Conservation (phyloP, 768 basidiomycete genomes). For the Phanerodontia chrysosporium region DNA sequence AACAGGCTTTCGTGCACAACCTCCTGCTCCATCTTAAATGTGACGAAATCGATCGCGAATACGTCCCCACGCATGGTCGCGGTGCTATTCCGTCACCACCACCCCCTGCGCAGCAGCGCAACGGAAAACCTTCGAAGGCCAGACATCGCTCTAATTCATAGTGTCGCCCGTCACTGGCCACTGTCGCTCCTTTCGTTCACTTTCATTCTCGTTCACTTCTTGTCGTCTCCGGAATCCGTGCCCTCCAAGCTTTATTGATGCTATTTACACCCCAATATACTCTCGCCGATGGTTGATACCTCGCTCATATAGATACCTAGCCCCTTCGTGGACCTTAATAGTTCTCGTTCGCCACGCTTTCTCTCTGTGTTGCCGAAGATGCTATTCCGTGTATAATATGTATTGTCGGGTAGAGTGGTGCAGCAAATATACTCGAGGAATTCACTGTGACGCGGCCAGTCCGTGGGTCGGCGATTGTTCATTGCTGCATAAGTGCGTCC, state of each 20-base stretch:
- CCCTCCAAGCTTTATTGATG: not conserved
- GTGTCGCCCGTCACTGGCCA: not conserved
- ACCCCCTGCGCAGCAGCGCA: slow-evolving; percentile 37
- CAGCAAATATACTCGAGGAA: not conserved
- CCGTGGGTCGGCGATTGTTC: no score
- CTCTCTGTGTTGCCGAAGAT: not conserved
- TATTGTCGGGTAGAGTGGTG: not conserved
- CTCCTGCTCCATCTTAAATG: slow-evolving; percentile 78
- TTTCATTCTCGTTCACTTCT: not conserved
- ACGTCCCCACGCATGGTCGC: slow-evolving; percentile 74
- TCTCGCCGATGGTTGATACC: not conserved
- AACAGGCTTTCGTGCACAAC: slow-evolving; percentile 85
- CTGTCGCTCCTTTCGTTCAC: not conserved
- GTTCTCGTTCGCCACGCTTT: not conserved
- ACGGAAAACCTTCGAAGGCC: slow-evolving; percentile 40
- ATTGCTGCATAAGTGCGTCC: no score
- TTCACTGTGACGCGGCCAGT: no score
- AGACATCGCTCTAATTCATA: not conserved
- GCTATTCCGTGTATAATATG: not conserved
- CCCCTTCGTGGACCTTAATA: not conserved
- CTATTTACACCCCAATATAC: not conserved
- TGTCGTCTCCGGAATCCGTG: not conserved
- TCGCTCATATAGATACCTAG: not conserved
- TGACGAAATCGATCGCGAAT: slow-evolving; percentile 69
- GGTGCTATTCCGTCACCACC: slow-evolving; percentile 55